Percentiles rank a stretch among this genome's conserved stretches.
Evolutionary conservation across 768 basidiomycete genomes (phyloP).

Genomic region (Pleurotus giganteus): DNA sequence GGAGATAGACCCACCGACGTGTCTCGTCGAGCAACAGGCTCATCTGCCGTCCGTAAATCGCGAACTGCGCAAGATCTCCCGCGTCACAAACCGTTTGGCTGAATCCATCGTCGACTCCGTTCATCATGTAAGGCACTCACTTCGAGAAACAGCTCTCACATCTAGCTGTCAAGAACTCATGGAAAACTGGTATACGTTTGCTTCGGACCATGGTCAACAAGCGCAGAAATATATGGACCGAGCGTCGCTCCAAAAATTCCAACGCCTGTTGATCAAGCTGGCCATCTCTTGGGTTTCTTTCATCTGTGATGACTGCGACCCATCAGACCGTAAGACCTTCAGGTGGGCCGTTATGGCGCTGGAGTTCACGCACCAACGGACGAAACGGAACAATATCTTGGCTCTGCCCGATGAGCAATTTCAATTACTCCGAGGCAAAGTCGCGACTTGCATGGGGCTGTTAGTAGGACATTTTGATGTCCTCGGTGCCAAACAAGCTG

Average conservation of each 20-base stretch:
- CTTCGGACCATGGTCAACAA: conserved; percentile 93
- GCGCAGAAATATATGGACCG: conserved; percentile 88
- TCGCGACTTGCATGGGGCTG: conserved; percentile 95
- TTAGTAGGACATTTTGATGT: conserved; percentile 98
- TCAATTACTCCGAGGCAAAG: conserved; percentile 83
- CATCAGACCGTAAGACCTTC: conserved; percentile 93
- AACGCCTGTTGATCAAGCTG: conserved; percentile 79
- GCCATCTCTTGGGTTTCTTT: conserved; percentile 98
- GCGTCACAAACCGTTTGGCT: conserved; percentile 85
- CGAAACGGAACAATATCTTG: conserved; percentile 78
- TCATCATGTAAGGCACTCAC: conserved; percentile 73
- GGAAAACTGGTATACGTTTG: conserved; percentile 94
- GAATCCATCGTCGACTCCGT: conserved; percentile 94
- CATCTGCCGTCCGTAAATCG: conserved; percentile 88
- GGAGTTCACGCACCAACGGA: conserved; percentile 87
- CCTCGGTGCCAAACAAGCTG: conserved; percentile 85
- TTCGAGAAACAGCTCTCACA: conserved; percentile 40
- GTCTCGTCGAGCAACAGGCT: conserved; percentile 79
- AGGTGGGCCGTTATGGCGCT: conserved; percentile 97
- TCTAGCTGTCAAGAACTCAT: conserved; percentile 78
- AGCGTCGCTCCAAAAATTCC: conserved; percentile 67
- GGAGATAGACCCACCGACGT: conserved; percentile 39
- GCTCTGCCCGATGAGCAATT: conserved; percentile 89
- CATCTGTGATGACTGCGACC: conserved; percentile 97
- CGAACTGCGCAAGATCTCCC: conserved; percentile 87